Base-by-base conservation (phyloP, 805 yeast genomes). In the Phaffomyces antillensis region DNA sequence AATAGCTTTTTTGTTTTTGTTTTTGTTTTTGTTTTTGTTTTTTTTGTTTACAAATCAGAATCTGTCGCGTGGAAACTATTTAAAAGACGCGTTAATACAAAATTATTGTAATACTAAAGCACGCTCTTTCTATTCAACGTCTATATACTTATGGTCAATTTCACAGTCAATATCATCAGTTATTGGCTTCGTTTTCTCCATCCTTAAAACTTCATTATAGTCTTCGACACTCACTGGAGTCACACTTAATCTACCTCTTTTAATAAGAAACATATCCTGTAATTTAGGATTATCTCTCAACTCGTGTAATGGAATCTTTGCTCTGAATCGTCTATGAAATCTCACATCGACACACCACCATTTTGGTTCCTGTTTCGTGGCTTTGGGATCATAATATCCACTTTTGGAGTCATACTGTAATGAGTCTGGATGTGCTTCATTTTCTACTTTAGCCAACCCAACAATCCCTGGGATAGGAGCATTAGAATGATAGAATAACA, bases 291-390 rank as follows among this genome's bases (percentile, higher is more conserved):
- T 58, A 3, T 45, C 56, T 46, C 67, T 65, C 28, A 77, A 50
- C 42, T 73, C 76, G 1, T 55, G 58, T 34, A 77, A 54, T 7
- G 69, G 45, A 3, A 75, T 50, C 42, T 74, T 68, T 9, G 76
- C 65, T 42, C 64, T 59, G 23, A 78, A 56, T 25, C 76, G 58
- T 46, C 75, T 60, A 25, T 58, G 53, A 52, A 73, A 76, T 35
- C 53, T 54, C 17, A 77, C 75, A 40, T 73, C 75, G 4, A 76
- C 78, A 60, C 78, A 76, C 71, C 77, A 76, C 83, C 83, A 77
- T 45, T 68, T 61, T 8, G 81, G 80, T 10, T 52, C 53, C 13
- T 67, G 72, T 23, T 39, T 41, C 1, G 66, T 58, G 0, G 76
- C 60, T 51, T 73, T 75, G 0, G 77, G 45, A 51, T 76, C 83